These are phyloP conservation scores for Boletales sp. DNA, from an alignment of 768 basidiomycete species.

Conservation along the genomic window DNA sequence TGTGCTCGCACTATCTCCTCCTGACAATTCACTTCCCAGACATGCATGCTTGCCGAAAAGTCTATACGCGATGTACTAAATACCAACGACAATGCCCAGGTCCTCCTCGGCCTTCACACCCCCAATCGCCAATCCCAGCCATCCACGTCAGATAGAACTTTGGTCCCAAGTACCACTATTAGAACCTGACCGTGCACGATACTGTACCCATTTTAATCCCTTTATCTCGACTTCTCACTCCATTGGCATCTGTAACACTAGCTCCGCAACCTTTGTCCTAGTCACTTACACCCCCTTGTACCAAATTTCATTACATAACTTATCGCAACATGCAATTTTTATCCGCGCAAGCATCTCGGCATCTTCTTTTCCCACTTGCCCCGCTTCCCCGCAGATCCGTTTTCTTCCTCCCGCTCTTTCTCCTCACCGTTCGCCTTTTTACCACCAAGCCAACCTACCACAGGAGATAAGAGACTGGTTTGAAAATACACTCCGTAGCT, in stretches of 20 bases:
- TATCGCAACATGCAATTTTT: conserved; percentile 4
- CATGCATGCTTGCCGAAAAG: conserved; percentile 65
- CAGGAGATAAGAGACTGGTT: too few relatives aligned
- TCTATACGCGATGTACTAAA: conserved; percentile 70
- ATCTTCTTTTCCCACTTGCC: too few relatives aligned
- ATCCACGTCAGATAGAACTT: conserved; percentile 13
- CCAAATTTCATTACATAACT: conserved; percentile 12
- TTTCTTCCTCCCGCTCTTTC: too few relatives aligned
- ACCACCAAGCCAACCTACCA: too few relatives aligned
- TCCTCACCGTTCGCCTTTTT: too few relatives aligned
- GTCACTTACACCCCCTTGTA: conserved; percentile 17
- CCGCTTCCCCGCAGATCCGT: too few relatives aligned
- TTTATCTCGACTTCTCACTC: background rate
- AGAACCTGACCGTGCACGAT: conserved; percentile 19
- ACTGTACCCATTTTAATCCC: conserved; percentile 3
- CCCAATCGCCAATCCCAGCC: conserved; percentile 18
- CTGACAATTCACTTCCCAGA: conserved; percentile 34
- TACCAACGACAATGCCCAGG: conserved; percentile 61
- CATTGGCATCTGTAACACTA: conserved; percentile 26
- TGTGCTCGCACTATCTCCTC: background rate
- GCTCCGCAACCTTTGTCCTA: conserved; percentile 12
- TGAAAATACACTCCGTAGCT: too few relatives aligned
- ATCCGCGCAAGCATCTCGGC: too few relatives aligned
- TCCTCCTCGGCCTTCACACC: conserved; percentile 62
- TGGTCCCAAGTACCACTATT: conserved; percentile 18